phyloP scores from a whole-genome alignment of 2,329 filamentous ascomycete species.

The Aspergillus oerlinghausenensis region DNA sequence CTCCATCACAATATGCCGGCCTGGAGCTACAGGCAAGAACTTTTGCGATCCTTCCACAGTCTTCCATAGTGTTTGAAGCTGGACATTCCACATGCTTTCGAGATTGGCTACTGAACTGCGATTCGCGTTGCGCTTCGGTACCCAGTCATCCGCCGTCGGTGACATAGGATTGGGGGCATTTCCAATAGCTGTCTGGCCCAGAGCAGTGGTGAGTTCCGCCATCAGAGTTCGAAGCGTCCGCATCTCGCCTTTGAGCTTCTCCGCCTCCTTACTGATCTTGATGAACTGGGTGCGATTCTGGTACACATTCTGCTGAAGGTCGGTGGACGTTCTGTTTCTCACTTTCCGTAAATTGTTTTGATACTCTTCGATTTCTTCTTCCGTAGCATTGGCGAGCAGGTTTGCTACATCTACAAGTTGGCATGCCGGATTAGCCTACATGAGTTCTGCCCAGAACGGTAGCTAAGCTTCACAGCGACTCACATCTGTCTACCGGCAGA shows the following conservation, averaged over 20 bases:
- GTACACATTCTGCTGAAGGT: slow-evolving; percentile 92
- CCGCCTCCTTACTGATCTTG: slow-evolving; percentile 97
- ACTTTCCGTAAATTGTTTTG: slow-evolving; percentile 71
- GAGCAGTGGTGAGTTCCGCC: slow-evolving; percentile 79
- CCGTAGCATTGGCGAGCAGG: slow-evolving; percentile 76
- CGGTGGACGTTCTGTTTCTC: slow-evolving; percentile 71
- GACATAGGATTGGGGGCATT: slow-evolving; percentile 53
- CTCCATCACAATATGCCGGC: slow-evolving; percentile 91
- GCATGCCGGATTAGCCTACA: slow-evolving; percentile 14
- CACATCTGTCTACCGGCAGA: slow-evolving; percentile 74
- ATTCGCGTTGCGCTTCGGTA: slow-evolving; percentile 60
- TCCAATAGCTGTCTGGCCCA: slow-evolving; percentile 41
- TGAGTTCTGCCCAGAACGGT: not conserved
- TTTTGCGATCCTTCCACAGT: slow-evolving; percentile 97
- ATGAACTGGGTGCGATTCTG: slow-evolving; percentile 98
- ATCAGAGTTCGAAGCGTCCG: slow-evolving; percentile 82
- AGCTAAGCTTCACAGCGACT: slow-evolving; percentile 22
- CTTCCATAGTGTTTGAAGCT: slow-evolving; percentile 82
- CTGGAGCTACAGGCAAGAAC: slow-evolving; percentile 82
- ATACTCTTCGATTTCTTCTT: slow-evolving; percentile 79
- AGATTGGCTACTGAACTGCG: slow-evolving; percentile 80
- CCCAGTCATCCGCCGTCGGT: slow-evolving; percentile 48
- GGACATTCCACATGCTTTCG: slow-evolving; percentile 63
- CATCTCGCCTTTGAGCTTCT: slow-evolving; percentile 97
- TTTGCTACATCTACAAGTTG: slow-evolving; percentile 44